Base-by-base conservation (phyloP, 2,329 filamentous ascomycete species). In the Pseudocercospora musae region DNA sequence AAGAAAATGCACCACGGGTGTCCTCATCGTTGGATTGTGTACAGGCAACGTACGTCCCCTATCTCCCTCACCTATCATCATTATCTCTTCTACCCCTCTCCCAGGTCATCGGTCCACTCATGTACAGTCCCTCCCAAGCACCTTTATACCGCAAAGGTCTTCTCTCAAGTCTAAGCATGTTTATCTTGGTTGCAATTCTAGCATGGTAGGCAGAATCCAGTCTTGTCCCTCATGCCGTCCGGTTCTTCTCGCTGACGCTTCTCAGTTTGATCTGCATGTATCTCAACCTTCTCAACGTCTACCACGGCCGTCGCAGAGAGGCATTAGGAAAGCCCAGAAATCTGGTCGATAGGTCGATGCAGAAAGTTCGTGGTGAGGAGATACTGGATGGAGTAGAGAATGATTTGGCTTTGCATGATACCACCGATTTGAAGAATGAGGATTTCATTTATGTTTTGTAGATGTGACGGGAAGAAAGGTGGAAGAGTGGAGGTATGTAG, bases 131-230 rank as follows among this genome's bases (percentile, higher is more conserved):
- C 13, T 44, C 44, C 23, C 57, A 59, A 42, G 57, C 57, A 20
- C 57, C 57, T 2, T 13, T 25, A 15, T 59, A 59, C 33, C 57
- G 27, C 7, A 44, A 44, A 52, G 57, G 57, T 21, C 44, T 59
- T 15, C 48, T 59, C 13, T 49, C 57, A 15, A 59, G 46, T 52
- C 57, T 59, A 3, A 46, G 44, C 23, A 44, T 59, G n/a, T 59
- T 59, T 29, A 33, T 50, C 8, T 29, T 59, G 4, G 48, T 27
- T 3, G 48, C 48, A 3, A 10, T 52, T 1, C 11, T 52, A 10
- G n/a, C n/a, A n/a, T n/a, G n/a, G n/a, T n/a, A n/a, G n/a, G n/a
- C n/a, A n/a, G n/a, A n/a, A n/a, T n/a, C n/a, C n/a, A n/a, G n/a
- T 23, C 21, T 20, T 50, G 9, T 23, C 2, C 6, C 13, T n/a